Conservation (phyloP, 2,329 filamentous ascomycete genomes). For the Aureobasidium vineae region DNA sequence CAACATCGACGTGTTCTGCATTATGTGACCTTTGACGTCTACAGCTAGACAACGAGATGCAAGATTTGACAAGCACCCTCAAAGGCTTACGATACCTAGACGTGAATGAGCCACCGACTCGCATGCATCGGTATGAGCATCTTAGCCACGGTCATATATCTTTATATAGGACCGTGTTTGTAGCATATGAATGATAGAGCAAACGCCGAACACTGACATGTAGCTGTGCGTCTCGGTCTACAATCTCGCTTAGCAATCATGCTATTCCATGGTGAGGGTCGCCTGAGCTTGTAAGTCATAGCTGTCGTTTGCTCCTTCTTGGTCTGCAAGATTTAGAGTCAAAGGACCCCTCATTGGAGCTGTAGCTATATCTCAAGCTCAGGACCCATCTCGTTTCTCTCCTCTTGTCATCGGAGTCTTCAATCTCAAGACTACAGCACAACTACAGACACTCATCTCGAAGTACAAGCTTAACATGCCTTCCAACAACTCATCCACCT, state of each 20-base stretch:
- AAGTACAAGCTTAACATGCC: not conserved
- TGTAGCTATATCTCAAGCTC: not conserved
- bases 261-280: not conserved
- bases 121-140: too few species aligned
- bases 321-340: not conserved
- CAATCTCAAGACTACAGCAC: not conserved
- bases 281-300: not conserved
- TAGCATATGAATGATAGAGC: not conserved
- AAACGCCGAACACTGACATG: not conserved
- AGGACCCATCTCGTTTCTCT: not conserved
- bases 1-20: too few species aligned
- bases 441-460: not conserved
- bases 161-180: not conserved
- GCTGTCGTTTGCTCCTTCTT: conserved; percentile 6
- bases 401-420: not conserved
- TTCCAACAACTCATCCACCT: conserved; percentile 26
- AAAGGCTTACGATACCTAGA: too few species aligned
- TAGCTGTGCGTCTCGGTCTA: not conserved
- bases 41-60: too few species aligned
- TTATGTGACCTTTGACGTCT: too few species aligned
- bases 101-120: too few species aligned
- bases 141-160: not conserved
- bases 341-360: not conserved
- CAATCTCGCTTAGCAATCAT: not conserved
- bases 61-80: too few species aligned